These are phyloP conservation scores for Jackrogersella minutella DNA, from an alignment of 495 filamentous ascomycete species.

Conservation along the genomic window DNA sequence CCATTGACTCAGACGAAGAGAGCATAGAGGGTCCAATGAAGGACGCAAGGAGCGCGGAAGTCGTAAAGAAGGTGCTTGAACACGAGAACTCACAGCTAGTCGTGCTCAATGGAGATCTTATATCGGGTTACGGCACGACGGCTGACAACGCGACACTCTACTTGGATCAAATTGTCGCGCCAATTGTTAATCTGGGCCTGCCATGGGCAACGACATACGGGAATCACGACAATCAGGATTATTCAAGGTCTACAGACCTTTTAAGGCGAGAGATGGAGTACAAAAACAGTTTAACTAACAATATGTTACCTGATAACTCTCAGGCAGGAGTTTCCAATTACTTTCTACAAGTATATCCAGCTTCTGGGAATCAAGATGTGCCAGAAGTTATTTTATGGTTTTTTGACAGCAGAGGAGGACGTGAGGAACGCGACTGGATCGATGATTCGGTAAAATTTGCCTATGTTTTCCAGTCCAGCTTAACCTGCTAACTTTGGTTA, in stretches of 20 bases:
- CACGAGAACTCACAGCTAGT: constrained; percentile 65
- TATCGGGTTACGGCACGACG: constrained; percentile 72
- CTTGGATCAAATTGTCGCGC: constrained; percentile 65
- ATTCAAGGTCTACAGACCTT: constrained; percentile 64
- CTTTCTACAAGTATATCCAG: constrained; percentile 60
- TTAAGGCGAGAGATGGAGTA: constrained; percentile 59
- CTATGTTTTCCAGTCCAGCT: constrained; percentile 53
- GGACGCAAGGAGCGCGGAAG: constrained; percentile 65
- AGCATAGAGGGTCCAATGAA: constrained; percentile 65
- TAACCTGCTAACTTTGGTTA: constrained; percentile 54
- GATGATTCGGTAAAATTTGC: constrained; percentile 34
- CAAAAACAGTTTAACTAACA: constrained; percentile 42
- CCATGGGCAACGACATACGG: constrained; percentile 77
- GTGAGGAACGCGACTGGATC: constrained; percentile 54
- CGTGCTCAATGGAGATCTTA: constrained; percentile 77
- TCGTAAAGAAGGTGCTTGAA: constrained; percentile 69
- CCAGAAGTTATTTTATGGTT: constrained; percentile 72
- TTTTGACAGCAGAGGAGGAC: constrained; percentile 76
- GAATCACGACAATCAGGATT: constrained; percentile 75
- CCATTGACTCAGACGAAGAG: constrained; percentile 52
- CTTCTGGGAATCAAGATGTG: constrained; percentile 26
- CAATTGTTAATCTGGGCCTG: constrained; percentile 60
- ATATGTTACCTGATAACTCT: no score
- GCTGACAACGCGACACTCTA: constrained; percentile 66
- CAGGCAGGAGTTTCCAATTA: constrained; percentile 79